Base-by-base conservation (phyloP, 2,329 filamentous ascomycete species). In the Sporothrix inflata region DNA sequence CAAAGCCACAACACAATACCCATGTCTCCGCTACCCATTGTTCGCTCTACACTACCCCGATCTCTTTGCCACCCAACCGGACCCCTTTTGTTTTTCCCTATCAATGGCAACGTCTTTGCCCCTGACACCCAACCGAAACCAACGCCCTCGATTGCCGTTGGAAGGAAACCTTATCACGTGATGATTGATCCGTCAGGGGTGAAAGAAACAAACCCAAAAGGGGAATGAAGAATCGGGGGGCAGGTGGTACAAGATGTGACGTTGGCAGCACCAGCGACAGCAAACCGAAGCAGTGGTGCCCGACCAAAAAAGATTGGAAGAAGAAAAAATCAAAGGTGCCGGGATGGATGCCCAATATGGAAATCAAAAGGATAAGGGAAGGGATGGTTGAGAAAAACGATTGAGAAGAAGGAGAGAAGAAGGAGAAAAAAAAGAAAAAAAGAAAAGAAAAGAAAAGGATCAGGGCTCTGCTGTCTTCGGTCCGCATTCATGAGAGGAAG, bases 131-230 rank as follows among this genome's bases (percentile, higher is more conserved):
- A 42, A 42, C 30, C 16, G 16, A 8, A 11, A 42, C 34, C 34
- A 42, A n/a, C 38, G 16, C 3, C 19, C 2, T 63, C 30, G 30
- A n/a, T 3, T 42, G 30, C 19, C n/a, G 1, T 16, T 4, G n/a
- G 57, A 55, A 19, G n/a, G 57, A 71, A 5, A 19, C 4, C 45
- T 19, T 27, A 27, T 71, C 70, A 71, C 70, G 70, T 71, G 70
- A 66, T 47, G 21, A 0, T 3, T 4, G 11, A 4, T 14, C 1
- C 24, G n/a, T 53, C 57, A 65, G 70, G 70, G 70, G 60, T 42
- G 53, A 70, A 67, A 53, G 60, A 71, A 65, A 55, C 69, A 66
- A 71, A 71, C n/a, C 30, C 21, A 45, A 45, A 45, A 38, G 7
- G 55, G 12, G 60, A 21, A 38, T 8, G 6, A 49, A 21, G 1